Conservation (phyloP, 1,139 yeast species). For the Kodamaea suecica region DNA sequence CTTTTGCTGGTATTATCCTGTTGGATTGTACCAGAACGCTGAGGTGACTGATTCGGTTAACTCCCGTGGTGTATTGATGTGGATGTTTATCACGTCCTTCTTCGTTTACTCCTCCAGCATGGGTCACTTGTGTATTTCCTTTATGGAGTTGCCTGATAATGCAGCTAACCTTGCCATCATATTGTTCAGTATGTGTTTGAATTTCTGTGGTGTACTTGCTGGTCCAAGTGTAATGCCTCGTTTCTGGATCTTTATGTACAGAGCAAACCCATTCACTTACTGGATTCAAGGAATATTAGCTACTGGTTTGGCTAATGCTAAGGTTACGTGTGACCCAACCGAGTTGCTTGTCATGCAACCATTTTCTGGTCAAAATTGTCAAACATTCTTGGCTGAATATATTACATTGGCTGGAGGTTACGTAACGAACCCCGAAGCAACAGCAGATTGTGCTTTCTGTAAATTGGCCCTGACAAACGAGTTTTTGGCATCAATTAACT, state of each 20-base stretch:
- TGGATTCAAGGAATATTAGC: constrained; percentile 53
- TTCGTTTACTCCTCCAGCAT: constrained; percentile 60
- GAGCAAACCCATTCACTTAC: constrained; percentile 67
- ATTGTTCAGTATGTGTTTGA: constrained; percentile 63
- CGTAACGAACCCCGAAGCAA: constrained; percentile 39
- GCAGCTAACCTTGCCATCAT: constrained; percentile 69
- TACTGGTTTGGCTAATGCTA: constrained; percentile 52
- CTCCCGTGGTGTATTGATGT: constrained; percentile 62
- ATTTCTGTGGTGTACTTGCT: constrained; percentile 82
- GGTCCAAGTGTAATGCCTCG: constrained; percentile 51
- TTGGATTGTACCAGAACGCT: constrained; percentile 37
- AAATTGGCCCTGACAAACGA: constrained; percentile 46
- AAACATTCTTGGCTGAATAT: constrained; percentile 47
- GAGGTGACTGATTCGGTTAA: constrained; percentile 27
- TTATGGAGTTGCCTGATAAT: constrained; percentile 62
- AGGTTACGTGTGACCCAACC: constrained; percentile 42
- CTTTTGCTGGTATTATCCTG: constrained; percentile 44
- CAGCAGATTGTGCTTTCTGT: constrained; percentile 54
- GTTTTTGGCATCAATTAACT: constrained; percentile 42
- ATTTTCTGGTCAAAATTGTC: constrained; percentile 51
- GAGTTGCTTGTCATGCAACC: constrained; percentile 51
- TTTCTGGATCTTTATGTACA: constrained; percentile 56
- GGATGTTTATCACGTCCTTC: constrained; percentile 56
- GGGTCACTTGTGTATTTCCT: constrained; percentile 64
- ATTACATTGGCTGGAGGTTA: constrained; percentile 50